These are phyloP conservation scores for Kuraishia cidri DNA, from an alignment of 805 yeast species.

Conservation along the genomic window DNA sequence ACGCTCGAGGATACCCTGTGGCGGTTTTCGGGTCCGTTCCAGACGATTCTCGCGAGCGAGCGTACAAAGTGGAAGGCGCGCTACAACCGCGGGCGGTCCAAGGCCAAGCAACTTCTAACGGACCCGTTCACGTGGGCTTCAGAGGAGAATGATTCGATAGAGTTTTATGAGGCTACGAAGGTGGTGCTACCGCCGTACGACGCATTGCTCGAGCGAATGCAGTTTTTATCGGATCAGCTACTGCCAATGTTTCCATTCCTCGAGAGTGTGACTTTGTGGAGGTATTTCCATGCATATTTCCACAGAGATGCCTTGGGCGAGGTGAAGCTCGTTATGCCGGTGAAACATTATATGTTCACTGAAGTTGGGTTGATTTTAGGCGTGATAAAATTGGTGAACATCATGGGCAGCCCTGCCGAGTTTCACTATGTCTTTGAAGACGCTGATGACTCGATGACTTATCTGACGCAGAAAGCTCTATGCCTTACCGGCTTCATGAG, in stretches of 20 bases:
- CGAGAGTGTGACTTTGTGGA: too few species aligned
- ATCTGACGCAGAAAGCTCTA: constrained; percentile 4
- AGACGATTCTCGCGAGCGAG: background rate
- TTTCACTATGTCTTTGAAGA: background rate
- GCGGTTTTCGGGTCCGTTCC: background rate
- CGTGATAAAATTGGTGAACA: constrained; percentile 5
- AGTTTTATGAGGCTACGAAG: constrained; percentile 4
- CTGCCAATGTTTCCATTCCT: constrained; percentile 7
- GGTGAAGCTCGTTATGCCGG: constrained; percentile 5
- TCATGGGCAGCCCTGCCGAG: background rate
- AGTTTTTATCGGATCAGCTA: constrained; percentile 9
- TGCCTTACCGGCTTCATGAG: constrained; percentile 6
- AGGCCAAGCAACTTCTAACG: too few species aligned
- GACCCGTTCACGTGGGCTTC: too few species aligned
- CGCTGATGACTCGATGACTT: constrained; percentile 4
- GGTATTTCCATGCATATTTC: constrained; percentile 7
- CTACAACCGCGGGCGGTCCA: constrained; percentile 1
- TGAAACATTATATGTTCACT: constrained; percentile 6
- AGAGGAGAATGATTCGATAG: constrained; percentile 3
- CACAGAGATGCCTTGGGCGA: constrained; percentile 5
- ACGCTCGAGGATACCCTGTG: constrained; percentile 2
- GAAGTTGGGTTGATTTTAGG: constrained; percentile 10
- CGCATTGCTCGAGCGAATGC: constrained; percentile 13
- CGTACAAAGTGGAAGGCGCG: constrained; percentile 9
- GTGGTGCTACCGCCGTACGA: constrained; percentile 8